Percentiles rank a stretch among this genome's conserved stretches.
phyloP scores from a whole-genome alignment of 2,329 filamentous ascomycete genomes.

The Ceratocystis ficicola region DNA sequence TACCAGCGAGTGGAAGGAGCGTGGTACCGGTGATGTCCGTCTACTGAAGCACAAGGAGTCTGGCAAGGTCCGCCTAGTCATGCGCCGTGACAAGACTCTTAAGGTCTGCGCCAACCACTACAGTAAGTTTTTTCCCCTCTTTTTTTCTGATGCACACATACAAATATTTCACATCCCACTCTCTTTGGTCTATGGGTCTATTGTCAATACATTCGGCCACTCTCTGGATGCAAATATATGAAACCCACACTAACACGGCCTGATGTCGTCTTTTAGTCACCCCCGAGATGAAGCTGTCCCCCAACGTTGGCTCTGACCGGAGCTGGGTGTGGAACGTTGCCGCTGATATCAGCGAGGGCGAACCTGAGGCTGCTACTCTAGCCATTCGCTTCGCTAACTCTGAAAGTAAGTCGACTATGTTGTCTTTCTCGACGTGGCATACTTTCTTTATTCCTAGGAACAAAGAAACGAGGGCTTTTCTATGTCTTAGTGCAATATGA shows the following conservation, averaged over 20 bases:
- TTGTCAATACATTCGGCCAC: too few relatives aligned
- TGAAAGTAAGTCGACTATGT: constrained; percentile 57
- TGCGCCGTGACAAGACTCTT: constrained; percentile 98
- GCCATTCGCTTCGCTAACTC: constrained; percentile 96
- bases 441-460: constrained; percentile 1
- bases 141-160: too few relatives aligned
- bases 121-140: constrained; percentile 46
- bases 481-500: not conserved
- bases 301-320: constrained; percentile 95
- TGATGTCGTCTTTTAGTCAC: constrained; percentile 49
- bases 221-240: not conserved
- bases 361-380: constrained; percentile 88
- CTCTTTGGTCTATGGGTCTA: too few relatives aligned
- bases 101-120: constrained; percentile 99
- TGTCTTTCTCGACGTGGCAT: not conserved
- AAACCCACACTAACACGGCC: not conserved
- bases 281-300: constrained; percentile 96
- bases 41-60: constrained; percentile 99
- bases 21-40: constrained; percentile 89
- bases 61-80: constrained; percentile 91
- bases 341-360: constrained; percentile 94
- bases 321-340: constrained; percentile 99
- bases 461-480: not conserved
- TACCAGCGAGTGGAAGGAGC: constrained; percentile 95
- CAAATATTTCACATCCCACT: too few relatives aligned